Evolutionary conservation across 2,329 filamentous ascomycete species (phyloP).

Genomic region (Arthrinium puccinioides): DNA sequence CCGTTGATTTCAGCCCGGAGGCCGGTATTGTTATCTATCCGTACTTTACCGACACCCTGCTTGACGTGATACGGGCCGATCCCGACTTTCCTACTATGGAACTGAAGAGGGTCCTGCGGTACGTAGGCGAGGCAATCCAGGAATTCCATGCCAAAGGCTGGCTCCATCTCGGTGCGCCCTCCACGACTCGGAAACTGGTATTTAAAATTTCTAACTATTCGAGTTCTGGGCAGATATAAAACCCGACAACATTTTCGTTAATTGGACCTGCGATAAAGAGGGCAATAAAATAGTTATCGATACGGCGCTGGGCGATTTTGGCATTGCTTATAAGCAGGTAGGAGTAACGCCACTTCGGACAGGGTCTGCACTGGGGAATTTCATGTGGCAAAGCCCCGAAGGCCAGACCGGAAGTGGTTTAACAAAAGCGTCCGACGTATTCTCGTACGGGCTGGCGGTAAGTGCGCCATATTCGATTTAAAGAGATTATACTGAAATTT

Average conservation of each 20-base stretch:
- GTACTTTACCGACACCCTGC: constrained; percentile 24
- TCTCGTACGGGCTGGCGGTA: constrained; percentile 29
- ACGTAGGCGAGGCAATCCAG: constrained; percentile 24
- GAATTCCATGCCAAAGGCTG: constrained; percentile 27
- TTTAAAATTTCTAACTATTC: constrained; percentile 14
- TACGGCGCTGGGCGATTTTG: constrained; percentile 27
- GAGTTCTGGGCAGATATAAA: constrained; percentile 25
- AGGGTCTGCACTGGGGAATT: constrained; percentile 25
- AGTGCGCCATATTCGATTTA: constrained; percentile 12
- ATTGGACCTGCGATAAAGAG: constrained; percentile 24
- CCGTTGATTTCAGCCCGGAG: constrained; percentile 25
- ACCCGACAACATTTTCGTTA: constrained; percentile 28
- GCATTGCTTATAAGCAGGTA: constrained; percentile 24
- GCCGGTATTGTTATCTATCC: constrained; percentile 25
- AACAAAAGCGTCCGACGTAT: constrained; percentile 27
- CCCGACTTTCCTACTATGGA: constrained; percentile 18
- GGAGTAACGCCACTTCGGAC: constrained; percentile 15
- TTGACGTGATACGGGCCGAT: constrained; percentile 24
- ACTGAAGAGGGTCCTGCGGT: constrained; percentile 25
- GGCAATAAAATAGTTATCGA: constrained; percentile 22
- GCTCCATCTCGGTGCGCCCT: constrained; percentile 24
- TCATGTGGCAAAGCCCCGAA: constrained; percentile 32
- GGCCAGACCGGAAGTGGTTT: constrained; percentile 24
- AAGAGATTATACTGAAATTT: constrained; percentile 11
- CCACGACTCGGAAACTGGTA: constrained; percentile 7